Conservation (phyloP, 106 monocot species). For the Alisma plantagoaquatica region DNA sequence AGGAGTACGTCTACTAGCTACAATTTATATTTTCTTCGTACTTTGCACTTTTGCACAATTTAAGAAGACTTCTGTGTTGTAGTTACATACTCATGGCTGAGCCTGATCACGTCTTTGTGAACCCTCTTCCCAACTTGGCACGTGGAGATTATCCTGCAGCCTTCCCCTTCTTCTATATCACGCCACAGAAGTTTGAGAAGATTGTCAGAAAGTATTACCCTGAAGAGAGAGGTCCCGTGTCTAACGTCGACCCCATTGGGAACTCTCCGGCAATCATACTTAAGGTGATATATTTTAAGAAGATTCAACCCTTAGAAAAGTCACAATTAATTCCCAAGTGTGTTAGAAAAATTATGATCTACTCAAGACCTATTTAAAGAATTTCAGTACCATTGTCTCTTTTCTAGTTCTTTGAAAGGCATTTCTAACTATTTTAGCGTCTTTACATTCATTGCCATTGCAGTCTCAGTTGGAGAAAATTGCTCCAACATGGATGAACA, state of each 20-base stretch:
- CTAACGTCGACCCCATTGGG: conserved; percentile 78
- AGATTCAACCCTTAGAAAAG: too few relatives aligned
- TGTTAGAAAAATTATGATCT: too few relatives aligned
- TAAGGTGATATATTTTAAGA: conserved; percentile 65
- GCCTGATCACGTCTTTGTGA: conserved; percentile 89
- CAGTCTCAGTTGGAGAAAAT: conserved; percentile 87
- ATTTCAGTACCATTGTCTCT: too few relatives aligned
- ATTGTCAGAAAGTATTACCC: conserved; percentile 74
- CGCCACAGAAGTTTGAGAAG: conserved; percentile 55
- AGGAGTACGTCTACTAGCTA: conserved; percentile 50
- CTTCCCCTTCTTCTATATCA: conserved; percentile 95
- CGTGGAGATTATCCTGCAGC: conserved; percentile 47
- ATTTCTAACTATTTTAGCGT: too few relatives aligned
- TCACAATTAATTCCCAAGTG: too few relatives aligned
- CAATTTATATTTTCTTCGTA: not conserved
- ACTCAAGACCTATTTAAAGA: too few relatives aligned
- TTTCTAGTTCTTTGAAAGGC: too few relatives aligned
- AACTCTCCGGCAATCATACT: conserved; percentile 93
- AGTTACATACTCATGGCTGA: conserved; percentile 93
- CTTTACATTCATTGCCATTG: too few relatives aligned
- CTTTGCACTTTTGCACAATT: too few relatives aligned
- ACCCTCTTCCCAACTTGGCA: conserved; percentile 80
- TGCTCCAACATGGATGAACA: conserved; percentile 98
- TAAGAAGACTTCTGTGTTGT: too few relatives aligned
- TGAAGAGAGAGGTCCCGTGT: conserved; percentile 69